phyloP scores from a whole-genome alignment of 441 rosid species.

The Flueggea neowawraea region DNA sequence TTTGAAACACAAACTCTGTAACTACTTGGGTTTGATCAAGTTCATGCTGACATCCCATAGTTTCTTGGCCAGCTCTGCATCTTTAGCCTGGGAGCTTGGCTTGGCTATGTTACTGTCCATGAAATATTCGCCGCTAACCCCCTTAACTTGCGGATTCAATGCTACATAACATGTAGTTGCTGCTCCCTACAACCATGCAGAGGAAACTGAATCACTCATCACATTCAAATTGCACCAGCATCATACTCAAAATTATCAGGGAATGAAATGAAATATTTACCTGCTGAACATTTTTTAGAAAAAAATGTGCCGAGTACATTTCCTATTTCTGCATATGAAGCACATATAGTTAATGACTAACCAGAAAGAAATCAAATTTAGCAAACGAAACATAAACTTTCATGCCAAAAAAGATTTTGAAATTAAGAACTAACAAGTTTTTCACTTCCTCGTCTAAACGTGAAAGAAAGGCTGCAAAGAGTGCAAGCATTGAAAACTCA shows the following conservation, averaged over 20 bases:
- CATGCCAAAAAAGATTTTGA: too few species aligned
- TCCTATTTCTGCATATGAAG: slow-evolving; percentile 33
- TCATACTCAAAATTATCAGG: too few species aligned
- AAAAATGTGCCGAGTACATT: slow-evolving; percentile 24
- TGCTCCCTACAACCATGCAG: slow-evolving; percentile 30
- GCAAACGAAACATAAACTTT: neutral
- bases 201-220: too few species aligned
- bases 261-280: slow-evolving; percentile 15
- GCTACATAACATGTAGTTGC: slow-evolving; percentile 17
- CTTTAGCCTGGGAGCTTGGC: slow-evolving; percentile 10
- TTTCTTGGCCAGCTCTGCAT: slow-evolving; percentile 9
- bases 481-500: too few species aligned
- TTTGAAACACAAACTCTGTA: neutral
- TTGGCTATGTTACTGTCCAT: slow-evolving; percentile 8
- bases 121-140: slow-evolving; percentile 15
- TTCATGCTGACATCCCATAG: slow-evolving; percentile 17
- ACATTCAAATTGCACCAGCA: too few species aligned
- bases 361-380: too few species aligned
- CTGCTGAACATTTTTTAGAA: slow-evolving; percentile 57
- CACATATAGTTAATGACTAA: too few species aligned
- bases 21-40: slow-evolving; percentile 38
- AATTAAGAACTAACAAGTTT: too few species aligned
- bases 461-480: too few species aligned
- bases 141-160: slow-evolving; percentile 13
- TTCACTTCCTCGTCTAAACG: too few species aligned